phyloP scores from a whole-genome alignment of 1,284 basidiomycete genomes.

The Macrocystidia cucumis region DNA sequence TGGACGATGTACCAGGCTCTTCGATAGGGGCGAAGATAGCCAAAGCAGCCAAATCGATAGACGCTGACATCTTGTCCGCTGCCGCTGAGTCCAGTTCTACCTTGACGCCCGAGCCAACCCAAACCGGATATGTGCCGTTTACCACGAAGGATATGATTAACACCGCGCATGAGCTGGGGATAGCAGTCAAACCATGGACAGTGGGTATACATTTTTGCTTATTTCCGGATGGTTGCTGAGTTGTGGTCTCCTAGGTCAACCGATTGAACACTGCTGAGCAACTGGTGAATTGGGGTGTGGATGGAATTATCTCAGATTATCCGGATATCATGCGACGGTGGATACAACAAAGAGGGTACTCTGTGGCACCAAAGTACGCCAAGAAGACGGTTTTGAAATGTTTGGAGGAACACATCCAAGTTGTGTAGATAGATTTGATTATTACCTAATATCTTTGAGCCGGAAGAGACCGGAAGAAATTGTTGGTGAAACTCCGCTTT shows the following conservation, averaged over 20 bases:
- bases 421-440: too few relatives aligned
- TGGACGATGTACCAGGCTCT: constrained; percentile 49
- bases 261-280: constrained; percentile 52
- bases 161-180: constrained; percentile 52
- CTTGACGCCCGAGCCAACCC: constrained; percentile 34
- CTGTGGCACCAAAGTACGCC: constrained; percentile 46
- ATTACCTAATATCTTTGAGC: constrained; percentile 4
- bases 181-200: constrained; percentile 68
- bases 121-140: constrained; percentile 46
- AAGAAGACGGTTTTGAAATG: constrained; percentile 51
- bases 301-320: constrained; percentile 71
- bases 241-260: constrained; percentile 37
- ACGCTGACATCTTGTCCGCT: constrained; percentile 65
- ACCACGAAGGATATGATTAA: constrained; percentile 63
- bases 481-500: too few relatives aligned
- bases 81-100: constrained; percentile 25
- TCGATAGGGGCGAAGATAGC: constrained; percentile 46
- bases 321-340: constrained; percentile 47
- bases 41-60: constrained; percentile 61
- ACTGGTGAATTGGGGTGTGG: constrained; percentile 50
- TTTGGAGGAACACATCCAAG: constrained; percentile 37
- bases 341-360: constrained; percentile 38
- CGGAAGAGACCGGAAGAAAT: constrained; percentile 32
- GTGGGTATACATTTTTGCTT: constrained; percentile 28
- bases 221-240: constrained; percentile 2